Evolutionary conservation across 202 grass and related monocot species (phyloP).

Genomic region (Carex sylvatica): DNA sequence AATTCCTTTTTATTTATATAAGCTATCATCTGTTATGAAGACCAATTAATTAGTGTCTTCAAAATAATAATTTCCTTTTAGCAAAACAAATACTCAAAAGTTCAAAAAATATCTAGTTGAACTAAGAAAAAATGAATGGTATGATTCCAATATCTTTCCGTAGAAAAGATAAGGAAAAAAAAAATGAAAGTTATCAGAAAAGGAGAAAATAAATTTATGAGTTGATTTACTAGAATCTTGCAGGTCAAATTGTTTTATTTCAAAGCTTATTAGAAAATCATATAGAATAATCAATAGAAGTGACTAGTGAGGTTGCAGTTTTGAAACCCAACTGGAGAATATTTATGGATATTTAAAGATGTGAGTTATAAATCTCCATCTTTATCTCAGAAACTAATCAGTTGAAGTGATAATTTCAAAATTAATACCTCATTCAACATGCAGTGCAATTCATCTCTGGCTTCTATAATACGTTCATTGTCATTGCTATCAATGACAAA

Average conservation of each 20-base stretch:
- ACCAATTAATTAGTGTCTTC: not conserved
- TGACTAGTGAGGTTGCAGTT: no score
- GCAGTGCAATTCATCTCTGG: constrained; percentile 31
- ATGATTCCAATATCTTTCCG: not conserved
- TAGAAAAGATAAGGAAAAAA: not conserved
- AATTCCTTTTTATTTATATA: not conserved
- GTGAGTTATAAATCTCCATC: no score
- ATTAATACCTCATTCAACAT: constrained; percentile 35
- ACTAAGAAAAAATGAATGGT: not conserved
- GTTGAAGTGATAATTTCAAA: not conserved
- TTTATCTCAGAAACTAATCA: no score
- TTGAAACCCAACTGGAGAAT: no score
- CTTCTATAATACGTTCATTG: constrained; percentile 27
- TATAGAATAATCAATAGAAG: not conserved
- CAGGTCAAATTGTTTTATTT: not conserved
- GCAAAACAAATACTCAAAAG: not conserved
- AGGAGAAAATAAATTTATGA: not conserved
- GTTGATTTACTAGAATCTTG: not conserved
- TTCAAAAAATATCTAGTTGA: not conserved
- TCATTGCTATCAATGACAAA: constrained; percentile 47
- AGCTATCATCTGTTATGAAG: not conserved
- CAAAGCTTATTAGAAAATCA: not conserved
- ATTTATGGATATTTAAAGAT: no score
- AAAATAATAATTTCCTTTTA: not conserved
- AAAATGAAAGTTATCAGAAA: not conserved